Evolutionary conservation across 148 eudicot genomes (phyloP), one percentile per base, ranked within the genome.

Genomic region (Tetragonia tetragonoides): DNA sequence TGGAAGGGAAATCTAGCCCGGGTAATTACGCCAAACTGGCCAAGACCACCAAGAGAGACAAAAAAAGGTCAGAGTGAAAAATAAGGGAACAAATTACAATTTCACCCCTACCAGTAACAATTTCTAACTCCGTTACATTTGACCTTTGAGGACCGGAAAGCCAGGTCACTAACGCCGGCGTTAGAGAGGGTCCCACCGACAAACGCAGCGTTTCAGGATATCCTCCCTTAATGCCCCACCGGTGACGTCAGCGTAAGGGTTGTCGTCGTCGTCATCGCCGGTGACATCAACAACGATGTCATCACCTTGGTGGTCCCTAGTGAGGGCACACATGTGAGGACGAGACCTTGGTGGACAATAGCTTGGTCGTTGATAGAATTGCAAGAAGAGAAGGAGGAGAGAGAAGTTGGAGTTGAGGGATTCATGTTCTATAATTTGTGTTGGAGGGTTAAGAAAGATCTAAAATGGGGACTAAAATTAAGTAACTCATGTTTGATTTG

Each of bases 161-260:
- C 53, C 86, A 92, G 98, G 0, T 97, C 98, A 34, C 98, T 92
- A 0, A 94, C 92, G 17, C 98, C 98, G 76, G 92, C 98, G 76
- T 94, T 94, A 41, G 92, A 87, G 21, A 94, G 60, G 20, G 97
- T 94, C 56, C 98, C 98, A 18, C 98, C 98, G 2, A 94, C 97
- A 68, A 42, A 93, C 90, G 84, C 98, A 92, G 39, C 81, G 77
- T 57, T 76, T 75, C 81, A 94, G 49, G 20, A 94, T 95, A 3
- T 94, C 95, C 49, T 79, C 90, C 98, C 98, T 92, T 59, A 92
- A 81, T 66, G 93, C 95, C 41, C 98, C 98, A 2, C 97, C 95
- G 81, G 88, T 82, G 75, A 94, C 97, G 83, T 94, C 95, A 9
- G 76, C 89, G 73, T 81, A 85, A 7, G 21, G 14, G 61, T 18